Percentiles rank a stretch among this genome's conserved stretches.
phyloP scores from a whole-genome alignment of 176 grass and related monocot genomes.

The Cocos nucifera region DNA sequence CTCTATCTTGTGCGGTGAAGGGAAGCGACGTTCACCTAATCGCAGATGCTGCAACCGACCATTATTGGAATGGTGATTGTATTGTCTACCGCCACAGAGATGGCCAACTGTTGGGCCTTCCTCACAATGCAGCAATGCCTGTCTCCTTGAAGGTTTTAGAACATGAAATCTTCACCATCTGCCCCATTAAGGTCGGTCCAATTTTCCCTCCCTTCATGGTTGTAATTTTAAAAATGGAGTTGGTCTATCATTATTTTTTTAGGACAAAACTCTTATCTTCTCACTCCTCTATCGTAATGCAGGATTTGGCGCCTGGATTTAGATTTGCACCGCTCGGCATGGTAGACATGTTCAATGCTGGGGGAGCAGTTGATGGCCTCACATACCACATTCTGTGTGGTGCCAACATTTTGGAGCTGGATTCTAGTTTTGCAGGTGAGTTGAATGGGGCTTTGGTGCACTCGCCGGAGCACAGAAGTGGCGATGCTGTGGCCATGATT shows the following conservation, averaged over 20 bases:
- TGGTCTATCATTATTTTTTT: too few relatives aligned
- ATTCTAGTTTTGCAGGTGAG: conserved; percentile 4
- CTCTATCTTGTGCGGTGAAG: conserved; percentile 45
- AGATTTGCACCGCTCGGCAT: conserved; percentile 67
- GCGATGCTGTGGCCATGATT: conserved; percentile 39
- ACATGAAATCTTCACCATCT: conserved; percentile 63
- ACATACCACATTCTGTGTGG: conserved; percentile 45
- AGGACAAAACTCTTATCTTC: too few relatives aligned
- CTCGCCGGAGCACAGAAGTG: neutral
- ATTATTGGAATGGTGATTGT: conserved; percentile 72
- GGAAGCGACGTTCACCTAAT: conserved; percentile 65
- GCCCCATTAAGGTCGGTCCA: conserved; percentile 70
- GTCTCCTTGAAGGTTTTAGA: conserved; percentile 79
- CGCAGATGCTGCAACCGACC: conserved; percentile 45
- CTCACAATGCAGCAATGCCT: conserved; percentile 33
- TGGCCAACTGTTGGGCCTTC: conserved; percentile 40
- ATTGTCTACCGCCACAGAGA: conserved; percentile 38
- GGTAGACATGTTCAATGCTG: conserved; percentile 84
- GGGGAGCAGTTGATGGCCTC: conserved; percentile 61
- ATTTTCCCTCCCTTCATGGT: neutral
- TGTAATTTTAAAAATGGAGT: too few relatives aligned
- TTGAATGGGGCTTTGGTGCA: neutral
- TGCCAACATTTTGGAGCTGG: conserved; percentile 2
- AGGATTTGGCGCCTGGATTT: conserved; percentile 53
- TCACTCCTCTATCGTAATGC: neutral